Base-by-base conservation (phyloP, 192 early-diverging fungal genomes). In the Lunasporangiospora selenospora region DNA sequence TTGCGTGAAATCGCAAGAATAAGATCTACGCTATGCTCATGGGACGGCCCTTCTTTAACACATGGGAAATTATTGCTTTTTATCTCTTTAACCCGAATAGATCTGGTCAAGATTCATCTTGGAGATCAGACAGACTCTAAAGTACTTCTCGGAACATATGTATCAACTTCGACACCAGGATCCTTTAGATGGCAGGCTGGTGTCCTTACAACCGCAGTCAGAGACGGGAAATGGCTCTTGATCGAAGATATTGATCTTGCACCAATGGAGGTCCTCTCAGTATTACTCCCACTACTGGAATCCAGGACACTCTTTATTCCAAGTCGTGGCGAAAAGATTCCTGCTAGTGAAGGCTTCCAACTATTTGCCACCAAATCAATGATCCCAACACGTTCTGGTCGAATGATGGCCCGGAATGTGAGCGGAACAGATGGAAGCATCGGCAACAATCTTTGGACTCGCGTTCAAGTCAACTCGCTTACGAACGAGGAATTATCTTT, bases 191-290 rank as follows among this genome's bases (percentile, higher is more conserved):
- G 95, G 95, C 94, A 94, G 54, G 86, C 92, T 7, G 98, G 98
- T 41, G 85, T 99, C 7, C 83, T 99, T 24, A 93, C 96, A 1
- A 90, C 88, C 8, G 96, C 96, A 7, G 96, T 99, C 1, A 48
- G 76, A 16, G 83, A 93, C 54, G 98, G 98, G 34, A 82, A 87
- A 12, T 99, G 98, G 98, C 87, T 99, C 44, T 77, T 99, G 43
- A 88, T 99, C 65, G 98, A 99, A 78, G 96, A 98, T 80, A 90
- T 99, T 57, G 94, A 99, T 67, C 77, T 95, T 26, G 98, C 98
- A 1, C 92, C 98, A n/a, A 58, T 87, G 12, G 98, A 99, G 59
- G 96, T 98, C 21, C 75, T 98, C 43, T 91, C 93, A 16, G 87
- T 96, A 9, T 82, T 99, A 41, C 64, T 96, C n/a, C 95, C 97